Evolutionary conservation across 1,284 basidiomycete genomes (phyloP), one percentile per base, ranked within the genome.

Genomic region (Leucoagaricus sp.): DNA sequence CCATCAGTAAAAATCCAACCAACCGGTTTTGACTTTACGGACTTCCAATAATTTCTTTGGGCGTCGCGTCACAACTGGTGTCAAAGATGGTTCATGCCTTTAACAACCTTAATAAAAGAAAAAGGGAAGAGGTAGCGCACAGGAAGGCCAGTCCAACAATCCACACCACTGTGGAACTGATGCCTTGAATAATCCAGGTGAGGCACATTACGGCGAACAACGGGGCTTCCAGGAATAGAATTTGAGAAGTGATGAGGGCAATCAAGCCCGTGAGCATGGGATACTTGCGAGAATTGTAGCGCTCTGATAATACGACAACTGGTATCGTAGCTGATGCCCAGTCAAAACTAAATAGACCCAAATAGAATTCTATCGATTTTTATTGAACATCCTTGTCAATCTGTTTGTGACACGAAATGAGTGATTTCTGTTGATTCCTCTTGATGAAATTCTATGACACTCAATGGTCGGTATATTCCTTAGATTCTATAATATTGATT

Each of bases 181-280:
- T 72, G 1, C 91, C 91, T 70, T 93, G 91, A 7, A 91, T 57
- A 15, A 86, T 71, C 19, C 91, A 83, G 15, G 89, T 86, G 28
- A 92, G 40, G 12, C 82, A 82, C 88, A 93, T 91, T 12, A 88
- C 72, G 71, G 83, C 76, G 64, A 85, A 93, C 19, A 75, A 79
- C 2, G 81, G 83, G 0, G 88, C 86, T 58, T 90, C 82, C 89
- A 93, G 93, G 49, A 93, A 79, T 73, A 93, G 76, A 21, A 92
- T 71, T 65, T 85, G 81, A 15, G 85, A 80, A 3, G 76, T 83
- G 8, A 85, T 72, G 12, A 90, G 75, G 13, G 82, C 65, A 2
- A 83, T 12, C 13, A 87, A 74, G 4, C 87, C 90, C 6, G 76
- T 54, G 4, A 92, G 64, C 36, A 93, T 74, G 2, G 89, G 88